Conservation (phyloP, 2,329 filamentous ascomycete species). For the Ophiosphaerella herpotricha region DNA sequence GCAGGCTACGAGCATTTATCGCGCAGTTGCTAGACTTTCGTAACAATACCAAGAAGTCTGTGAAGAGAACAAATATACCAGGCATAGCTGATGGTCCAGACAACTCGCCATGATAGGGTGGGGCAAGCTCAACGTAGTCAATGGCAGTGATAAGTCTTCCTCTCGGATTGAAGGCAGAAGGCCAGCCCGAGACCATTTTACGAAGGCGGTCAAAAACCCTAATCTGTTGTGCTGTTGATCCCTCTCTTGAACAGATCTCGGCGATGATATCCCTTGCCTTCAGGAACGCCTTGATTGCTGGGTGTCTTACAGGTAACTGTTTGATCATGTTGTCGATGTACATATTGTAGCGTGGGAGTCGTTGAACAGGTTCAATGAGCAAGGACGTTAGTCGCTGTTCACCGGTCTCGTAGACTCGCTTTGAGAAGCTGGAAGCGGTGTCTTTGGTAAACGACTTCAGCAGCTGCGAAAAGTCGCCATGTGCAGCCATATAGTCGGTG, state of each 20-base stretch:
- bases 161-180: constrained; percentile 68
- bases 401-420: constrained; percentile 78
- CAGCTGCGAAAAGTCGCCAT: constrained; percentile 82
- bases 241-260: constrained; percentile 93
- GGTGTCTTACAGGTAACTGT: constrained; percentile 82
- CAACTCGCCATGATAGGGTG: constrained; percentile 67
- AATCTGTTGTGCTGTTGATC: constrained; percentile 69
- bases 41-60: constrained; percentile 77
- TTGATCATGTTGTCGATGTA: constrained; percentile 95
- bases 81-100: constrained; percentile 52
- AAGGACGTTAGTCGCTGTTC: constrained; percentile 90
- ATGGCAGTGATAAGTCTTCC: constrained; percentile 81
- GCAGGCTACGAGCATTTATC: constrained; percentile 73
- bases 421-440: constrained; percentile 80
- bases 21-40: constrained; percentile 69
- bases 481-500: constrained; percentile 88
- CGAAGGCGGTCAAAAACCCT: constrained; percentile 75
- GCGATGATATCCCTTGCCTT: constrained; percentile 92
- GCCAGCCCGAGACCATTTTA: constrained; percentile 79
- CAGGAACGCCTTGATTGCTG: constrained; percentile 79
- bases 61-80: constrained; percentile 82
- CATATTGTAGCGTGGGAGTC: constrained; percentile 90
- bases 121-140: constrained; percentile 76
- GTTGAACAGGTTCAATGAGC: constrained; percentile 94
- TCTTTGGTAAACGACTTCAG: constrained; percentile 77